A percentile compares a stretch with the other conserved stretches of the same genome.
Evolutionary conservation across 1,284 basidiomycete species (phyloP).

Genomic region (Trichosporon sp.): DNA sequence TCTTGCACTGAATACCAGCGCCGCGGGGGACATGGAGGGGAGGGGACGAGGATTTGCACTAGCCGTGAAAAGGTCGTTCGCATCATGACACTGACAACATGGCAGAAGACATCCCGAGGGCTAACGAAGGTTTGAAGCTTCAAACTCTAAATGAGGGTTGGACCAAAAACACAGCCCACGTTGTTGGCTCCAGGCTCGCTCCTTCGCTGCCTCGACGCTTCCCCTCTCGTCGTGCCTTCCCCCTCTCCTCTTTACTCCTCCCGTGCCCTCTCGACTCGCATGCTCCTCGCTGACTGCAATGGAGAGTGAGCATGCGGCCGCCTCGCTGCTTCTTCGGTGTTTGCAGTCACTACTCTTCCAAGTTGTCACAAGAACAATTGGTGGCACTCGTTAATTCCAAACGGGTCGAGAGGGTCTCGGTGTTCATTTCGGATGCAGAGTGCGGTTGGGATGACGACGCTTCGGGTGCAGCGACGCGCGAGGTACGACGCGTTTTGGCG

Average conservation of each 20-base stretch:
- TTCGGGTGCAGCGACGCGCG: background rate
- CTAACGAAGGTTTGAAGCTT: background rate
- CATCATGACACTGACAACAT: background rate
- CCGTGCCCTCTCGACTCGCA: too few species aligned
- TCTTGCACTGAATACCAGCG: background rate
- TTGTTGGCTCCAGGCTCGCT: background rate
- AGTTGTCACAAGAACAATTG: background rate
- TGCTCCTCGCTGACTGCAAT: too few species aligned
- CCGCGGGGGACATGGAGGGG: background rate
- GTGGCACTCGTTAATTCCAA: background rate
- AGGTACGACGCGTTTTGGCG: too few species aligned
- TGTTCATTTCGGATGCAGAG: background rate
- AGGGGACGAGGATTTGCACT: too few species aligned
- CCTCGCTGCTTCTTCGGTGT: background rate
- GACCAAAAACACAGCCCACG: background rate
- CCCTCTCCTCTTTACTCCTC: background rate
- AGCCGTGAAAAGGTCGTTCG: background rate
- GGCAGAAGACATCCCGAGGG: too few species aligned
- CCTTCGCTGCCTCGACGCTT: background rate
- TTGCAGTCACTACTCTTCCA: background rate
- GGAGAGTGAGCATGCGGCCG: background rate
- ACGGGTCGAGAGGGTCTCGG: too few species aligned
- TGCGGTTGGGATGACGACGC: too few species aligned
- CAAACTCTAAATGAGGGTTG: conserved; percentile 8
- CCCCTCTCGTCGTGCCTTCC: background rate